Evolutionary conservation across 2,329 filamentous ascomycete species (phyloP), one percentile per base, ranked within the genome.

Genomic region (Botrytis elliptica): DNA sequence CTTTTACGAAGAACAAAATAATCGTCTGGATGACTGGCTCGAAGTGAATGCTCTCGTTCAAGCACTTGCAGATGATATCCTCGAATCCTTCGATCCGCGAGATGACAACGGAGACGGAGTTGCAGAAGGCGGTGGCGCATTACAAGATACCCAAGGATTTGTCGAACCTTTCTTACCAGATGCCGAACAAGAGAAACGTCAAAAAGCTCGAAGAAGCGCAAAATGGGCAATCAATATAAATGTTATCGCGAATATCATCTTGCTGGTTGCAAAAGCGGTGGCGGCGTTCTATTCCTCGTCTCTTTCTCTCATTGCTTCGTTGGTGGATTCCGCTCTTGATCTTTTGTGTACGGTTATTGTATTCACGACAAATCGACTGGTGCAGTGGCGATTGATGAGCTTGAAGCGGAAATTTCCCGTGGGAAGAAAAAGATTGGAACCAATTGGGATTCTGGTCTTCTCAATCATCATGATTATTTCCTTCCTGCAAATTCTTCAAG

Each of bases 381-480:
- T 90, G 1, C 81, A 85, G 20, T 91, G 89, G 89, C 85, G 85
- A 33, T 79, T 90, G 7, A 80, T 81, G 7, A 81, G 83, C 4
- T 81, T 90, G 16, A 83, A 84, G 70, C 83, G 84, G 74, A 85
- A 85, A 36, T 90, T 90, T 76, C 88, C 88, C 0, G 88, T 90
- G 14, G 86, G 86, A 6, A 83, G 85, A 38, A 82, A 83, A 44
- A 84, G 88, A 29, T 83, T 90, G 29, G 88, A 90, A 76, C 88
- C 88, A 0, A 80, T 90, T 7, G 88, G 88, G 0, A 89, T 90
- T 67, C 82, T 90, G 29, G 88, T 89, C 69, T 89, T 89, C 81
- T 86, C 84, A 55, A 87, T 89, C 77, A 87, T 88, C 75, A 90
- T 90, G 88, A 84, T 90, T 62, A 85, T 89, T n/a, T 88, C 87